These are phyloP conservation scores for Vachellia collinsii DNA, from an alignment of 306 rosid genomes.

Conservation along the genomic window DNA sequence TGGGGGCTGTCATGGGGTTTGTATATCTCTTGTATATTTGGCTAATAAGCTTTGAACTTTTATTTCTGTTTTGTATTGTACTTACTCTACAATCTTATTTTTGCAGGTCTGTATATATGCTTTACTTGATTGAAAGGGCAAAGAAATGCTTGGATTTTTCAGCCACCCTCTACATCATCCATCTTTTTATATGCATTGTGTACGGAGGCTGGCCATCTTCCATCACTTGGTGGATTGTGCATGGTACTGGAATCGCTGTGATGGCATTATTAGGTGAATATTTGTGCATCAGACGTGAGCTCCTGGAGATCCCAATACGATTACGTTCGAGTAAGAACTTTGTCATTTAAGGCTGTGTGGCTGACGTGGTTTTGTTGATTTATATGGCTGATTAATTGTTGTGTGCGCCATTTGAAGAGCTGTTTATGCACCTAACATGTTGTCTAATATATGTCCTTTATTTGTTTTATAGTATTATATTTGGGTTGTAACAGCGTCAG, in stretches of 20 bases:
- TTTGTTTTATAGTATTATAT: not conserved
- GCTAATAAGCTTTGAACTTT: not conserved
- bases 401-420: not conserved
- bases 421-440: not conserved
- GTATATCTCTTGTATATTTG: not conserved
- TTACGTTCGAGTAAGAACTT: slow-evolving; percentile 62
- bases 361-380: not conserved
- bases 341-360: not conserved
- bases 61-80: slow-evolving; percentile 4
- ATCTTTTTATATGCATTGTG: slow-evolving; percentile 64
- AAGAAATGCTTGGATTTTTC: slow-evolving; percentile 83
- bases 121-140: slow-evolving; percentile 68
- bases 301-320: slow-evolving; percentile 68
- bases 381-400: not conserved
- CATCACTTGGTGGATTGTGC: slow-evolving; percentile 81
- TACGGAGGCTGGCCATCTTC: slow-evolving; percentile 92
- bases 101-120: slow-evolving; percentile 70
- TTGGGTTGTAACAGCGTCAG: not conserved
- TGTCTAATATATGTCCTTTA: not conserved
- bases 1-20: slow-evolving; percentile 10
- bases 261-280: slow-evolving; percentile 70
- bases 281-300: slow-evolving; percentile 66
- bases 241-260: slow-evolving; percentile 73
- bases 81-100: slow-evolving; percentile 19
- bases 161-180: slow-evolving; percentile 63